These are phyloP conservation scores for Botrytis paeoniae DNA, from an alignment of 2,329 filamentous ascomycete species.

Conservation along the genomic window DNA sequence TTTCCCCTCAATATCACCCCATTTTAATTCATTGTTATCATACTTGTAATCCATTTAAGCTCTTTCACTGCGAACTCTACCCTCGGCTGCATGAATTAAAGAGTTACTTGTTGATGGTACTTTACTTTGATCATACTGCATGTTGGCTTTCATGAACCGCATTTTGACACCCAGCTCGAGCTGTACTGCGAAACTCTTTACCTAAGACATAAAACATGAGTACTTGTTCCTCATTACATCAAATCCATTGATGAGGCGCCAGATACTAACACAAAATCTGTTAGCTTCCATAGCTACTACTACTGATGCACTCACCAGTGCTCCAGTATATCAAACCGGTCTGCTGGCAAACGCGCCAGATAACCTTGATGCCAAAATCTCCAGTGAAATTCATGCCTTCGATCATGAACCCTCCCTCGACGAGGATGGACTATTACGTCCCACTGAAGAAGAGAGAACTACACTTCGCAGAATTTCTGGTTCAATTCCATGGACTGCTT, in stretches of 20 bases:
- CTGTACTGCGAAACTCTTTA: background rate
- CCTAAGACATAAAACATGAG: background rate
- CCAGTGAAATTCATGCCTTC: background rate
- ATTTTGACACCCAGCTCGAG: background rate
- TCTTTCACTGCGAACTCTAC: background rate
- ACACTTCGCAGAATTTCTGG: slow-evolving; percentile 62
- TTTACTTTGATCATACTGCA: background rate
- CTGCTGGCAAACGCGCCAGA: slow-evolving; percentile 6
- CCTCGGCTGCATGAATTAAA: background rate
- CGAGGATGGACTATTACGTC: slow-evolving; percentile 15
- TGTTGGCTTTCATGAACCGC: background rate
- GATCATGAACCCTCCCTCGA: slow-evolving; percentile 13
- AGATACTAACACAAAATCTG: background rate
- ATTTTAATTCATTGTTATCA: background rate
- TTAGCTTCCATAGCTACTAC: slow-evolving; percentile 9
- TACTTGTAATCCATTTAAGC: background rate
- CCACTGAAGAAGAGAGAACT: slow-evolving; percentile 57
- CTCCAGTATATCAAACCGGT: slow-evolving; percentile 12
- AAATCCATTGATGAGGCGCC: background rate
- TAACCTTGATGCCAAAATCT: slow-evolving; percentile 15
- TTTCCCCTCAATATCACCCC: background rate
- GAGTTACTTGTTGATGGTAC: background rate
- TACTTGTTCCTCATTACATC: background rate
- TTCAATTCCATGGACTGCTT: slow-evolving; percentile 63
- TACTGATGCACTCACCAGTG: slow-evolving; percentile 11